phyloP scores from a whole-genome alignment of 1,284 basidiomycete species.

The Wallemia ichthyophaga region DNA sequence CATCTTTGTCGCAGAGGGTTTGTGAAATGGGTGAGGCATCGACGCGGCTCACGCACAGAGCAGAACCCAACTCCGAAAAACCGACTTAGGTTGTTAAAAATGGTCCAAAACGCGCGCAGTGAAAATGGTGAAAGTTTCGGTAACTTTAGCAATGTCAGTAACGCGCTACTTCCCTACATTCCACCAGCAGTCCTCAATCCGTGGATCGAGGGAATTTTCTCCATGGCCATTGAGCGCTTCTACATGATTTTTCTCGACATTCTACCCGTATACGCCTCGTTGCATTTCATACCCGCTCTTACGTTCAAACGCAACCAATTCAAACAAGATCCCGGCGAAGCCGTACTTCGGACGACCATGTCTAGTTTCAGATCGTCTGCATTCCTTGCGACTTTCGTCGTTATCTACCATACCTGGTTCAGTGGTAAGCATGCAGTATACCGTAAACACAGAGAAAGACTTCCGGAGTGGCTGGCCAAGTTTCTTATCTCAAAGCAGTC shows the following conservation, averaged over 20 bases:
- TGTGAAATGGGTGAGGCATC: slow-evolving; percentile 6
- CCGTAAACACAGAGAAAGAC: slow-evolving; percentile 10
- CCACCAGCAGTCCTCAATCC: background rate
- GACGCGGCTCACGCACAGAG: background rate
- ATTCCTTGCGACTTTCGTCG: slow-evolving; percentile 59
- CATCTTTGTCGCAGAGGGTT: slow-evolving; percentile 23
- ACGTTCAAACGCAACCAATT: slow-evolving; percentile 38
- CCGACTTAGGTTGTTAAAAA: slow-evolving; percentile 7
- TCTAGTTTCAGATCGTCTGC: slow-evolving; percentile 61
- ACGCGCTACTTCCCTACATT: background rate
- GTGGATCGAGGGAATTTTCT: slow-evolving; percentile 4
- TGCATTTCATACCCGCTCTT: slow-evolving; percentile 63
- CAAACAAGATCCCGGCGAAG: slow-evolving; percentile 27
- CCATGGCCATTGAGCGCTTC: slow-evolving; percentile 40
- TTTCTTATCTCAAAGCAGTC: slow-evolving; percentile 33
- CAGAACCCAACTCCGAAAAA: slow-evolving; percentile 13
- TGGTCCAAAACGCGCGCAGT: slow-evolving; percentile 11
- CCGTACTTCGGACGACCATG: slow-evolving; percentile 31
- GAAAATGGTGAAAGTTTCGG: slow-evolving; percentile 11
- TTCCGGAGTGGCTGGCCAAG: slow-evolving; percentile 22
- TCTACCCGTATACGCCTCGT: slow-evolving; percentile 42
- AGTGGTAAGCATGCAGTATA: slow-evolving; percentile 40
- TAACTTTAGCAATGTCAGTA: slow-evolving; percentile 22
- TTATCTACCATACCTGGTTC: slow-evolving; percentile 52
- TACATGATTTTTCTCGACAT: slow-evolving; percentile 60